phyloP scores from a whole-genome alignment of 2,329 filamentous ascomycete species.

The Fusarium albidum region DNA sequence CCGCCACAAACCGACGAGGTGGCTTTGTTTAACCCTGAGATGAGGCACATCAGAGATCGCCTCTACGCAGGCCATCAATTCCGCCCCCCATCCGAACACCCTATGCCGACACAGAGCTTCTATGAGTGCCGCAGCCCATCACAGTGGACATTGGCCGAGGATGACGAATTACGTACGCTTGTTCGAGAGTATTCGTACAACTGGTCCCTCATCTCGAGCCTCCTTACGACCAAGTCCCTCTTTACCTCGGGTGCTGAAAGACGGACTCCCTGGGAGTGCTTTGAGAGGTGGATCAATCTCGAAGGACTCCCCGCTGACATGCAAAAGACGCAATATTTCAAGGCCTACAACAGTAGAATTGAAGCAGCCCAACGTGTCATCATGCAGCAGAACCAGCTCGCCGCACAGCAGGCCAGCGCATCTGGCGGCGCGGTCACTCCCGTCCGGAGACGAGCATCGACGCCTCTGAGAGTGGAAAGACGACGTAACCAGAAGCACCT shows the following conservation, averaged over 20 bases:
- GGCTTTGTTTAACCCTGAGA: conserved; percentile 87
- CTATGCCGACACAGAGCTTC: conserved; percentile 89
- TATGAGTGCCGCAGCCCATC: conserved; percentile 88
- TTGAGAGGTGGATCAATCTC: conserved; percentile 93
- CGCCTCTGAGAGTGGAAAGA: conserved; percentile 85
- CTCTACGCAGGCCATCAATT: conserved; percentile 93
- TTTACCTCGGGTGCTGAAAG: conserved; percentile 89
- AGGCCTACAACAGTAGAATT: conserved; percentile 69
- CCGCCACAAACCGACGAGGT: conserved; percentile 78
- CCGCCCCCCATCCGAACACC: conserved; percentile 87
- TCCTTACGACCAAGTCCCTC: conserved; percentile 75
- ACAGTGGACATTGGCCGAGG: conserved; percentile 90
- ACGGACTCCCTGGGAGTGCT: conserved; percentile 97
- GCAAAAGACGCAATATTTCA: conserved; percentile 95
- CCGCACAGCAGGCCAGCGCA: conserved; percentile 58
- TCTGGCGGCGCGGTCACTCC: conserved; percentile 45
- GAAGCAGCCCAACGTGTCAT: conserved; percentile 66
- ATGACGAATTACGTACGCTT: conserved; percentile 84
- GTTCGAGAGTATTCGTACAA: conserved; percentile 97
- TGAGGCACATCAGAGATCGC: conserved; percentile 87
- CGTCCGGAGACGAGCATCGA: conserved; percentile 73
- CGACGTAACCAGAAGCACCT: conserved; percentile 87
- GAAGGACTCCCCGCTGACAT: conserved; percentile 93
- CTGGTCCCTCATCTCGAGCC: conserved; percentile 91
- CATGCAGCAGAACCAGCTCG: conserved; percentile 61